Conservation (phyloP, 176 grass and related monocot species). For the Musa itinerans region DNA sequence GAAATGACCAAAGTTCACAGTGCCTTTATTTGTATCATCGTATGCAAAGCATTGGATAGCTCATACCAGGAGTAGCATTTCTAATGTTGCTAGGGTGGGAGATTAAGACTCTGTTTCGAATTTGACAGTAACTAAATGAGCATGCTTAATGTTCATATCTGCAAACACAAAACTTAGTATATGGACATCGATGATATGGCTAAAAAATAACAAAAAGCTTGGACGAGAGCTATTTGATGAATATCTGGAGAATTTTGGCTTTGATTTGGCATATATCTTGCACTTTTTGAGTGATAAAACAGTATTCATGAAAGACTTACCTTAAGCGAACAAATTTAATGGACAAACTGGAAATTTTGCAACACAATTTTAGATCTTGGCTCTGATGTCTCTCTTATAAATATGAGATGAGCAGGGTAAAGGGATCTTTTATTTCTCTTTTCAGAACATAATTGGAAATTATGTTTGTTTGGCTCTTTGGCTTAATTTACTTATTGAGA, state of each 20-base stretch:
- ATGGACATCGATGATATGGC: background rate
- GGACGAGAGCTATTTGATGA: background rate
- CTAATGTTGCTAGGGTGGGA: background rate
- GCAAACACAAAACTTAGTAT: background rate
- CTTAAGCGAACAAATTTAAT: too few relatives aligned
- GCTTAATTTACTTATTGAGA: too few relatives aligned
- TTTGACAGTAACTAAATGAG: background rate
- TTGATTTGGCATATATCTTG: background rate
- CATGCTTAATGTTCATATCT: background rate
- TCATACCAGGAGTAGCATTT: background rate
- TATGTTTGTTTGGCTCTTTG: too few relatives aligned
- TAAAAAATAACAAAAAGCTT: background rate
- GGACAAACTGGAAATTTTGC: too few relatives aligned
- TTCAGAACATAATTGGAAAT: too few relatives aligned
- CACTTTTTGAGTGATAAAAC: background rate
- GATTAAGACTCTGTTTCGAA: background rate
- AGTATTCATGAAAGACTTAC: background rate
- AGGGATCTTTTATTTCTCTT: too few relatives aligned
- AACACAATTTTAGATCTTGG: too few relatives aligned
- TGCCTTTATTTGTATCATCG: background rate
- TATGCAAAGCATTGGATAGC: too few relatives aligned
- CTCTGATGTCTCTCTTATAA: too few relatives aligned
- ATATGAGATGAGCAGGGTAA: too few relatives aligned
- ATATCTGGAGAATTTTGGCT: background rate
- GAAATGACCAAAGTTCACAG: background rate